phyloP scores from a whole-genome alignment of 208 protist genomes.

The Leishmania guyanensis region DNA sequence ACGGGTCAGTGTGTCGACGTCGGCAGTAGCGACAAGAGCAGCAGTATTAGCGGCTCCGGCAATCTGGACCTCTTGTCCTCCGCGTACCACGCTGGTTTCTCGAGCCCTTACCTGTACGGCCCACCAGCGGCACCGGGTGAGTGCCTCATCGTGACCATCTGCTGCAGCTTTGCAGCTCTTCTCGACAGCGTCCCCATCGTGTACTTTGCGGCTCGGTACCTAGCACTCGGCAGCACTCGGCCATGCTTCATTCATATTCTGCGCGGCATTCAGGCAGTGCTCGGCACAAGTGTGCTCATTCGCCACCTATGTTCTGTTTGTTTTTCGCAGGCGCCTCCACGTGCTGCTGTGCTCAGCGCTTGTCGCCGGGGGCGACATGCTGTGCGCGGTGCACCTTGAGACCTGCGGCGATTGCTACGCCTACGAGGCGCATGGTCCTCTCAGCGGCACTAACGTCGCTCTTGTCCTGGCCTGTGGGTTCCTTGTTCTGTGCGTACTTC shows the following conservation, averaged over 20 bases:
- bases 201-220: constrained; percentile 63
- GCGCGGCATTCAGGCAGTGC: constrained; percentile 40
- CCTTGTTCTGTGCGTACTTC: constrained; percentile 40
- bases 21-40: neutral
- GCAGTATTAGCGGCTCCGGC: neutral
- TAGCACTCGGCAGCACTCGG: constrained; percentile 40
- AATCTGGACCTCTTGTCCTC: constrained; percentile 4
- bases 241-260: constrained; percentile 58
- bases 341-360: constrained; percentile 39
- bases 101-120: constrained; percentile 41
- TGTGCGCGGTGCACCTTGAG: constrained; percentile 25
- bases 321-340: constrained; percentile 25
- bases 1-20: constrained; percentile 20
- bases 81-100: constrained; percentile 9
- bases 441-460: constrained; percentile 13
- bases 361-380: neutral
- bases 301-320: constrained; percentile 50
- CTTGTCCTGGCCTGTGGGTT: constrained; percentile 45
- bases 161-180: constrained; percentile 45
- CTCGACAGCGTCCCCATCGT: constrained; percentile 36
- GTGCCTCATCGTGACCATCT: constrained; percentile 45
- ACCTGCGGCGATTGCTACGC: constrained; percentile 23
- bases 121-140: constrained; percentile 33
- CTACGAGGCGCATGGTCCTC: constrained; percentile 19
- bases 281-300: constrained; percentile 49